A percentile compares a stretch with the other conserved stretches of the same genome.
These are phyloP conservation scores for Lasiosphaeria hispida DNA, from an alignment of 495 filamentous ascomycete species.

Conservation along the genomic window DNA sequence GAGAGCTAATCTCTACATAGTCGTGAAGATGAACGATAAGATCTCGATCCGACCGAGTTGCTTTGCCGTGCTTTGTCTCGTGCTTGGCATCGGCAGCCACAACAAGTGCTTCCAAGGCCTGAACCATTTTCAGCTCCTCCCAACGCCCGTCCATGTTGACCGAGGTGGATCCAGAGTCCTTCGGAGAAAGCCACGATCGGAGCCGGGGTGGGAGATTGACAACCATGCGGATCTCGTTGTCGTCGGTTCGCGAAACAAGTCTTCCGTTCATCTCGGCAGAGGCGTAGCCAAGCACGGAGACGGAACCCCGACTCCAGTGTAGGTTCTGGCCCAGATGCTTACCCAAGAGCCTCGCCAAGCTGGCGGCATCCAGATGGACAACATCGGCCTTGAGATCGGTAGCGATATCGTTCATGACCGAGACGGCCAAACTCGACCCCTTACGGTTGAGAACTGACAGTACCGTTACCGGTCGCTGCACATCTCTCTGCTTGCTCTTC, in stretches of 20 bases:
- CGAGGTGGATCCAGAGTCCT: neutral
- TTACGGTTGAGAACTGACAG: conserved; percentile 37
- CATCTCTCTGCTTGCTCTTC: conserved; percentile 18
- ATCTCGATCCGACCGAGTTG: conserved; percentile 16
- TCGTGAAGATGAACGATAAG: conserved; percentile 78
- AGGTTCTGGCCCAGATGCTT: conserved; percentile 66
- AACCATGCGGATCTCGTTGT: conserved; percentile 21
- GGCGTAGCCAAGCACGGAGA: conserved; percentile 66
- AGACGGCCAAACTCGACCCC: conserved; percentile 29
- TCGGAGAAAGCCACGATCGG: conserved; percentile 21
- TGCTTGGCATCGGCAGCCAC: conserved; percentile 29
- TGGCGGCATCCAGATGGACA: conserved; percentile 71
- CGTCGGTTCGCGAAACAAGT: conserved; percentile 13
- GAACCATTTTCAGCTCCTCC: conserved; percentile 43
- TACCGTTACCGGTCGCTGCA: conserved; percentile 37
- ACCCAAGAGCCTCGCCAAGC: conserved; percentile 74
- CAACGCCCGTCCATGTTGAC: conserved; percentile 33
- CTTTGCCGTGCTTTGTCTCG: neutral
- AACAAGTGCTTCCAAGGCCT: conserved; percentile 40
- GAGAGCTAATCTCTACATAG: conserved; percentile 67
- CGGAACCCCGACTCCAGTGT: conserved; percentile 38
- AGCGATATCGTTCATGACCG: conserved; percentile 50
- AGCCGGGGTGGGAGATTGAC: conserved; percentile 24
- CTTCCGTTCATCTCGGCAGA: conserved; percentile 45
- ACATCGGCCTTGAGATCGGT: conserved; percentile 66